phyloP scores from a whole-genome alignment of 2,329 filamentous ascomycete genomes.

The Colletotrichum horii region DNA sequence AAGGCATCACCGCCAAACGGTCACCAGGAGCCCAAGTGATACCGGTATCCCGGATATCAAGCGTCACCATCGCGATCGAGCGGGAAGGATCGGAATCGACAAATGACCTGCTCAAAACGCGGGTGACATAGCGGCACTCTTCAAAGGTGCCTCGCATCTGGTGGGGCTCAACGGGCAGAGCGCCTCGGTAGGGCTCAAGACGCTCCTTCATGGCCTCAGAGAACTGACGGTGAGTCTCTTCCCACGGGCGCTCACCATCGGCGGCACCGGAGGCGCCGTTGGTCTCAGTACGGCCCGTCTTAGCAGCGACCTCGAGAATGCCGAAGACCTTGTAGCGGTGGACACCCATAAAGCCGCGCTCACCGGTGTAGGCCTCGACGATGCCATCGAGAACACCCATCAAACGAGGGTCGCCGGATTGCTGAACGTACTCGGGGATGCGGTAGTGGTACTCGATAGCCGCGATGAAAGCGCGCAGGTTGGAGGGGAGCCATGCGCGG shows the following conservation, averaged over 20 bases:
- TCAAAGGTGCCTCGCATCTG: slow-evolving; percentile 60
- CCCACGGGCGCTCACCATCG: slow-evolving; percentile 49
- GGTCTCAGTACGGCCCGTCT: slow-evolving; percentile 57
- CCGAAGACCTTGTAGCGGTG: slow-evolving; percentile 63
- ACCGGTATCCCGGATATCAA: slow-evolving; percentile 57
- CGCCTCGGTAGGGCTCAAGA: slow-evolving; percentile 53
- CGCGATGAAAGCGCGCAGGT: slow-evolving; percentile 59
- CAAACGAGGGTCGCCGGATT: slow-evolving; percentile 52
- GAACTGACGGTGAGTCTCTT: slow-evolving; percentile 55
- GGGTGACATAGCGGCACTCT: slow-evolving; percentile 55
- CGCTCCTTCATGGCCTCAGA: slow-evolving; percentile 60
- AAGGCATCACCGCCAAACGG: slow-evolving; percentile 57
- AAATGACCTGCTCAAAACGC: slow-evolving; percentile 45
- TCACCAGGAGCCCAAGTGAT: slow-evolving; percentile 60
- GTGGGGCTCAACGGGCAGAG: slow-evolving; percentile 52
- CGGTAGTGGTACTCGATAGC: slow-evolving; percentile 59
- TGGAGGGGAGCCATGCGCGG: slow-evolving; percentile 58
- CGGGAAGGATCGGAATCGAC: slow-evolving; percentile 52
- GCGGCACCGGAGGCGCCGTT: slow-evolving; percentile 54
- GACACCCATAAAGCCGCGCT: slow-evolving; percentile 60
- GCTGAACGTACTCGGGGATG: slow-evolving; percentile 55
- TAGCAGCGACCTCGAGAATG: slow-evolving; percentile 58
- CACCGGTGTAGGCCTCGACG: slow-evolving; percentile 59
- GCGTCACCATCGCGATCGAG: slow-evolving; percentile 52
- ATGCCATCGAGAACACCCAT: slow-evolving; percentile 60